Conservation (phyloP, 306 rosid genomes). For the Cicer yamashitae region DNA sequence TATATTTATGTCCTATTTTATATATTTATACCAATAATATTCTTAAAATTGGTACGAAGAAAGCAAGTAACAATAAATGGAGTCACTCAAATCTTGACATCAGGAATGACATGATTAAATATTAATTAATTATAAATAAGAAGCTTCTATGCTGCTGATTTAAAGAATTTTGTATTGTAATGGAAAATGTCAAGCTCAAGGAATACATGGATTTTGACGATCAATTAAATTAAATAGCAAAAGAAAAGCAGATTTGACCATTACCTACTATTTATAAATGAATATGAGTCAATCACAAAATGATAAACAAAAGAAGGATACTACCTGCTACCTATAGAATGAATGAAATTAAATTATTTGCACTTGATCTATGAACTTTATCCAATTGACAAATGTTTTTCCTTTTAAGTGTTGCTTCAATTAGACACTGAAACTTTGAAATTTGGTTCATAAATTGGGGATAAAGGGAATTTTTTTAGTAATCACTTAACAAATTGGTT, state of each 20-base stretch:
- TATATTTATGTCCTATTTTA: no score
- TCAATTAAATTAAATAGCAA: not conserved
- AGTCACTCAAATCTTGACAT: constrained; percentile 39
- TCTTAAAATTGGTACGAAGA: no score
- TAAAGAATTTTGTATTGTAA: not conserved
- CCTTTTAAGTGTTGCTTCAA: not conserved
- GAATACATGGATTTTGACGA: constrained; percentile 20
- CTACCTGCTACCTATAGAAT: constrained; percentile 33
- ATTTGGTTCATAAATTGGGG: not conserved
- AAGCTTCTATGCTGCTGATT: not conserved
- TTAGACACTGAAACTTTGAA: not conserved
- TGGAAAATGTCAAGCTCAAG: constrained; percentile 11
- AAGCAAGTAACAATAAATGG: not conserved
- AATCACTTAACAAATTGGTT: no score
- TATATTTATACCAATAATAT: no score
- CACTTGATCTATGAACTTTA: constrained; percentile 17
- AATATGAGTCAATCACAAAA: constrained; percentile 33
- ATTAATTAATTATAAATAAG: not conserved
- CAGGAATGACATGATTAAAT: constrained; percentile 35
- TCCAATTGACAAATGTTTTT: constrained; percentile 19
- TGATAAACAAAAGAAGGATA: constrained; percentile 36
- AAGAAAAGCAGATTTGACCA: constrained; percentile 27
- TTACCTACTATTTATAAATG: not conserved
- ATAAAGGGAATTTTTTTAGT: not conserved
- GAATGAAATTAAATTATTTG: constrained; percentile 1